Evolutionary conservation across 2,329 filamentous ascomycete species (phyloP), one percentile per base, ranked within the genome.

Genomic region (Triangularia verruculosa): DNA sequence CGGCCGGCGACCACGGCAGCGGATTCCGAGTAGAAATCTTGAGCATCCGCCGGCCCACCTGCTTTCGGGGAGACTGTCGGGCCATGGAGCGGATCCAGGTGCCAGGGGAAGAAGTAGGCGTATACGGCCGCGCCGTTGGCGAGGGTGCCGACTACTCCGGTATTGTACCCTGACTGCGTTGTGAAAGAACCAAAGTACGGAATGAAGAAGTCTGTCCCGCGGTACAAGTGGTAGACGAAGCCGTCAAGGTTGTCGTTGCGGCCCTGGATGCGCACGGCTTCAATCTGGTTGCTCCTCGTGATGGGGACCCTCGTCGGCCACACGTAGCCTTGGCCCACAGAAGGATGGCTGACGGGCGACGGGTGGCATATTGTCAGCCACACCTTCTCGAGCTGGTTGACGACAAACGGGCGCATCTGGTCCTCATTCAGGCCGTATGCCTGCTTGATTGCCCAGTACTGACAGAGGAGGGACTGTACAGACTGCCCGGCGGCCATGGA

Each of bases 361-460:
- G 59, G 59, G 59, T 61, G 59, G 59, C 59, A 61, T 20, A 55
- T 61, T 24, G 4, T n/a, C 17, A 28, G 47, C 59, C 59, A 61
- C 51, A 61, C 11, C 13, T 39, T 17, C 27, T 55, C 59, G 22
- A 61, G 47, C 30, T 55, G 47, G 52, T 55, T 27, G 27, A 55
- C 22, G 17, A 56, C 28, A 39, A 34, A 55, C 12, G 25, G 28
- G 12, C 24, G 51, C 58, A 53, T 28, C 27, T 28, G 27, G 12
- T 52, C n/a, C 5, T 32, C 13, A 13, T 20, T 20, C 5, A 32
- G 24, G 12, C n/a, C 25, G 22, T 53, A n/a, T 20, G 13, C 24
- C 25, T 28, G 22, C 43, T 60, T 60, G 20, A 17, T 12, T n/a
- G 22, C 25, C 43, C 8, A 30, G 39, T 60, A 60, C 22, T 53